Evolutionary conservation across 805 yeast genomes (phyloP), one percentile per base, ranked within the genome.

Genomic region (Cyberlindnera euphorbiae): DNA sequence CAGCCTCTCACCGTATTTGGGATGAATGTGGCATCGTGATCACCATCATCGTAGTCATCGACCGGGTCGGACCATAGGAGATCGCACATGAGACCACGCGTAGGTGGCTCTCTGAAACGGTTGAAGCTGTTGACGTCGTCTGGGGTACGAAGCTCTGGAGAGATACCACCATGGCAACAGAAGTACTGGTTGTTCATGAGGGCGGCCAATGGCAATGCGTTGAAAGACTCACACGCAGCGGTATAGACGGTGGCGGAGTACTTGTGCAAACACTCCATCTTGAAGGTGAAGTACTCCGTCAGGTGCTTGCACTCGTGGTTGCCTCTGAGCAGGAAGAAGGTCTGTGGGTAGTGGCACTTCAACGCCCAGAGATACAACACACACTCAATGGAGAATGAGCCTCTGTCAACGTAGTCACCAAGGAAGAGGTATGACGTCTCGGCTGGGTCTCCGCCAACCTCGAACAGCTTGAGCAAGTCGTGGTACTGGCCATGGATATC

Each of bases 401-500:
- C 98, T 46, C 98, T 71, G 62, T 90, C 98, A 15, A 90, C 97
- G 56, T 89, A 90, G 61, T 90, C 97, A 12, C 97, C 97, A 38
- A 89, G 62, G 52, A 90, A 89, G 36, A 89, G 64, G 57, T 86
- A 90, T 14, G 83, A 71, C 1, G 94, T 81, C n/a, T 55, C 61
- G 12, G 63, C 67, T 10, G 97, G 96, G 53, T 82, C 79, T 2
- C 97, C 97, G 26, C 96, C 95, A 13, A 88, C 90, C 56, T 90
- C 97, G 54, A 90, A 85, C 29, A 90, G 64, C 60, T 89, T 88
- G 75, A 89, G 69, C 49, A 90, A 68, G 59, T 90, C 98, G 58
- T 74, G 89, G 58, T 75, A 87, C 59, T 90, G 97, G 13, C 98
- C 98, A 60, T 90, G 97, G n/a, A 89, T 73, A 61, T 90, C 97